Conservation (phyloP, 2,329 filamentous ascomycete species). For the Pyrenochaeta sp. region DNA sequence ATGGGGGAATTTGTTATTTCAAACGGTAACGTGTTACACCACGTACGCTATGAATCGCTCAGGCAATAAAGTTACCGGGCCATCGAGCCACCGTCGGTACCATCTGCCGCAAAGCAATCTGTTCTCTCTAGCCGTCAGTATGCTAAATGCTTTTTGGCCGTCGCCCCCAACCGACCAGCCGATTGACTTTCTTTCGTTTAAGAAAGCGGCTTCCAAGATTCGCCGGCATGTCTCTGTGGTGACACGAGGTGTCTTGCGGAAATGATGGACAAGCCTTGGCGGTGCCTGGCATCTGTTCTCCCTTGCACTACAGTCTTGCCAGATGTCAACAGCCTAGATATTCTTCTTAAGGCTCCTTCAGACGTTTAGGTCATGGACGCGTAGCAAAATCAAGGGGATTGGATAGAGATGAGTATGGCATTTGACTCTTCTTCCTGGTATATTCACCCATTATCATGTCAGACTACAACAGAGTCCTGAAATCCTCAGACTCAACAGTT, state of each 20-base stretch:
- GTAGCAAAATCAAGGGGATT: not conserved
- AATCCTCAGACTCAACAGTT: not conserved
- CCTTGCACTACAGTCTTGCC: conserved; percentile 3
- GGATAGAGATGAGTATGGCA: not conserved
- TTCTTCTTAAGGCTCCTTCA: not conserved
- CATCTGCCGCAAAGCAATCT: conserved; percentile 9
- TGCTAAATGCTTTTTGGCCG: not conserved
- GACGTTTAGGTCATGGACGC: not conserved
- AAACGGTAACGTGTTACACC: conserved; percentile 10
- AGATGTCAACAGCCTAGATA: not conserved
- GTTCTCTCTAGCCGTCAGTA: not conserved
- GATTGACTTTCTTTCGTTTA: not conserved
- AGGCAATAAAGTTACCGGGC: not conserved
- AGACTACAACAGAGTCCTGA: not conserved
- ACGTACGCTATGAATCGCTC: conserved; percentile 7
- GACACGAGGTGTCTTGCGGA: conserved; percentile 16
- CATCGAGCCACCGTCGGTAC: not conserved
- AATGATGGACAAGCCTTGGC: conserved; percentile 17
- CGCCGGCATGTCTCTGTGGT: conserved; percentile 12
- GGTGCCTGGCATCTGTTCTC: conserved; percentile 10
- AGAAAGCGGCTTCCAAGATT: not conserved
- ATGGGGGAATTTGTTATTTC: conserved; percentile 1
- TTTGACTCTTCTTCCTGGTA: not conserved
- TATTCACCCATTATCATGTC: not conserved
- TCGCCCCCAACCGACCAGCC: not conserved